phyloP scores from a whole-genome alignment of 2,329 filamentous ascomycete genomes.

The Monosporascus sp. region DNA sequence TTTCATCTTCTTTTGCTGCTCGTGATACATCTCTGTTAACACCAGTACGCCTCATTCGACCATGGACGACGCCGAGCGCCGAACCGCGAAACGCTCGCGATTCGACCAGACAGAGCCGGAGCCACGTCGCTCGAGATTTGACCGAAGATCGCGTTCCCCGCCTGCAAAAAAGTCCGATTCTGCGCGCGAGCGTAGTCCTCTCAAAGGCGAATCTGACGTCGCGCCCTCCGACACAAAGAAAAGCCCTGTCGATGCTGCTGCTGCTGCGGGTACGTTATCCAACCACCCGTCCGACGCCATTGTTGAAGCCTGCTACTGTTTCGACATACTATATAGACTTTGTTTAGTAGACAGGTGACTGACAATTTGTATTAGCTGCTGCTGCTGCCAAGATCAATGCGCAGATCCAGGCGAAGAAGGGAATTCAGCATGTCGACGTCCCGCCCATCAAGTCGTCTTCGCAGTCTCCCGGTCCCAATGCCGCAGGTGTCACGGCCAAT shows the following conservation, averaged over 20 bases:
- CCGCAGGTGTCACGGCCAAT: conserved; percentile 39
- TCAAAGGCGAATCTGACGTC: conserved; percentile 41
- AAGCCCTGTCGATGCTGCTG: conserved; percentile 60
- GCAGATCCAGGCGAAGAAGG: conserved; percentile 78
- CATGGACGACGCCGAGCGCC: conserved; percentile 76
- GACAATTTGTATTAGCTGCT: conserved; percentile 53
- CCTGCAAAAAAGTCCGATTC: conserved; percentile 61
- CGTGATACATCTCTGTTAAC: neutral
- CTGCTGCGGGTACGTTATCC: conserved; percentile 63
- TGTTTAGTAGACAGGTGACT: conserved; percentile 15
- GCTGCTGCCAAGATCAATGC: conserved; percentile 86
- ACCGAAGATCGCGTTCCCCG: conserved; percentile 85
- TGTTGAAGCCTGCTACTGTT: conserved; percentile 6
- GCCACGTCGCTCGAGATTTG: conserved; percentile 75
- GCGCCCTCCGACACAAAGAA: conserved; percentile 37
- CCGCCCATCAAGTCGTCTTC: conserved; percentile 66
- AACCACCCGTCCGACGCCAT: conserved; percentile 1
- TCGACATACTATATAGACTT: conserved; percentile 1
- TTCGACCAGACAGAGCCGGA: conserved; percentile 91
- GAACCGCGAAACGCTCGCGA: conserved; percentile 74
- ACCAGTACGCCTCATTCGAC: conserved; percentile 4
- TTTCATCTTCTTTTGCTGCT: neutral
- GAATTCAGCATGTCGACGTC: conserved; percentile 84
- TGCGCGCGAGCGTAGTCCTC: conserved; percentile 75
- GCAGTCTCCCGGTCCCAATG: conserved; percentile 33